Evolutionary conservation across 1,139 yeast species (phyloP).

Genomic region (Diutina ranongensis): DNA sequence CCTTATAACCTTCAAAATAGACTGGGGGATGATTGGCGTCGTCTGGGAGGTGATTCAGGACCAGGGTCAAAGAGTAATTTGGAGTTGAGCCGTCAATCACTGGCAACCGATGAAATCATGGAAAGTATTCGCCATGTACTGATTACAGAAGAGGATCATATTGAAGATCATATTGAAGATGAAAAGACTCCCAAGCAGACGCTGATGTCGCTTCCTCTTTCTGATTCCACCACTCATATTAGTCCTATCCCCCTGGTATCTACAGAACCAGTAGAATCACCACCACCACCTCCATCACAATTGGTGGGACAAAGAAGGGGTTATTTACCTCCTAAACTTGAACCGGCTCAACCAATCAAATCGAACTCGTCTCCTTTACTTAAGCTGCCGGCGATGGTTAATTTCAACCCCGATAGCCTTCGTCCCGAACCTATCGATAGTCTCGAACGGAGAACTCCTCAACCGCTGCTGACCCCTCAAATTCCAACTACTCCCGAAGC

Average conservation of each 20-base stretch:
- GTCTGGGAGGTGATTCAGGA: background rate
- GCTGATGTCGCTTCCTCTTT: background rate
- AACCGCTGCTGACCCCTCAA: background rate
- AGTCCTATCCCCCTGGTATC: background rate
- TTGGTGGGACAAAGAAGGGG: background rate
- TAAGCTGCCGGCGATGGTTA: slow-evolving; percentile 3
- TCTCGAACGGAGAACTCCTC: background rate
- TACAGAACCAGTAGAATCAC: background rate
- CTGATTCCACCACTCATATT: background rate
- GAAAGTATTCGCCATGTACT: background rate
- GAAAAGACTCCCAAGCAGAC: background rate
- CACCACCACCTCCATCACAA: background rate
- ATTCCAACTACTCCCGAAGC: slow-evolving; percentile 3
- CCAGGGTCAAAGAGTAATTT: background rate
- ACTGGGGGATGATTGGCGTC: slow-evolving; percentile 4
- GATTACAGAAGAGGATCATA: background rate
- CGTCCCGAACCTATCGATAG: background rate
- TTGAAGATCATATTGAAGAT: background rate
- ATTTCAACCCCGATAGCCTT: background rate
- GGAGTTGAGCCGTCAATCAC: background rate
- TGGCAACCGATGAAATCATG: background rate
- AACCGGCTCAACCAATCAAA: background rate
- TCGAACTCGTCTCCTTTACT: background rate
- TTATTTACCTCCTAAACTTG: background rate
- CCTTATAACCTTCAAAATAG: background rate